Base-by-base conservation (phyloP, 2,329 filamentous ascomycete genomes). In the Sporothrix brunneoviolacea region DNA sequence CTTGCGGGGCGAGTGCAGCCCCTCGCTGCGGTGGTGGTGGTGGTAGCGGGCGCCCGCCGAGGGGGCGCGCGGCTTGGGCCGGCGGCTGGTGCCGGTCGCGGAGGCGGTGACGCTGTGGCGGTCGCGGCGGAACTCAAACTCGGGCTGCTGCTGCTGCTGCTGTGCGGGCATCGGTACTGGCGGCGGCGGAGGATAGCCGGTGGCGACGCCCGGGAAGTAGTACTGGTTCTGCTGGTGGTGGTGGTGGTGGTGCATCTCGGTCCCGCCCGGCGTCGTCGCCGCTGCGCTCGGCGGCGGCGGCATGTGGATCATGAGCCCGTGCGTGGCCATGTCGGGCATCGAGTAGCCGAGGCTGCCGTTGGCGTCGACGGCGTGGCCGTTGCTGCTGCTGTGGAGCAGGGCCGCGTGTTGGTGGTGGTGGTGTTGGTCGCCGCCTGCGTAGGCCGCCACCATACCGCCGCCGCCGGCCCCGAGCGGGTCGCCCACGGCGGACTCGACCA, bases 221-320 rank as follows among this genome's bases (percentile, higher is more conserved):
- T 54, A 50, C 37, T 54, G 55, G 28, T 58, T 51, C 39, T 52
- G 52, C 15, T 28, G 18, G 27, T 55, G 57, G 15, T 57, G 51
- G 19, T 55, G 53, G 22, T 58, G 50, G 32, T 57, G 56, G 30
- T 57, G 57, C 24, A 46, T 44, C n/a, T 52, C 52, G 18, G 47
- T 16, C 4, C 7, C 22, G 40, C 24, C 22, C 35, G 27, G 51
- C 42, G 62, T 21, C 59, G 63, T 21, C 7, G 19, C 8, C 10
- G 18, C 18, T 15, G 15, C 8, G n/a, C n/a, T n/a, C n/a, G n/a
- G 35, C 4, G 73, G 68, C 52, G 75, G 73, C 16, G 74, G 74
- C 73, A 77, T 75, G 57, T 78, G 72, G 52, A 79, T 75, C 71
- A 76, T 74, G 52, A 79, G 70, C 1, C 73, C 73, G 16, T 56